Conservation (phyloP, 2,329 filamentous ascomycete genomes). For the Fragosphaeria purpurea region DNA sequence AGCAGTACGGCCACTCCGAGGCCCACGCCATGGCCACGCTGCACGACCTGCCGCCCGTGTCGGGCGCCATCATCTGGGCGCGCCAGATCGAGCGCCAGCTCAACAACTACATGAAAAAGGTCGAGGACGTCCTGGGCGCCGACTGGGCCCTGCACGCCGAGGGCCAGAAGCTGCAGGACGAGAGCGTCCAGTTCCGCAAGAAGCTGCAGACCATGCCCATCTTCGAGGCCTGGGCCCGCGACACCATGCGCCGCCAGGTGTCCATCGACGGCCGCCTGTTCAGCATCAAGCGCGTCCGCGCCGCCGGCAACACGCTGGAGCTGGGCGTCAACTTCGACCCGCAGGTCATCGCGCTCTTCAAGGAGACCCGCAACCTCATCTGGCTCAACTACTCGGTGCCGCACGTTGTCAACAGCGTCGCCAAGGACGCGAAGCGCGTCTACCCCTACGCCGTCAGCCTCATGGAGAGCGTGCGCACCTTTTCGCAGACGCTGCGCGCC, state of each 20-base stretch:
- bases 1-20: slow-evolving; percentile 96
- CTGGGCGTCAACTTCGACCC: slow-evolving; percentile 93
- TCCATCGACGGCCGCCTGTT: slow-evolving; percentile 90
- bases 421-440: slow-evolving; percentile 96
- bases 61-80: slow-evolving; percentile 95
- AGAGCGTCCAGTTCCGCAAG: slow-evolving; percentile 88
- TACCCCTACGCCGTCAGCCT: slow-evolving; percentile 96
- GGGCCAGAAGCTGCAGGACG: slow-evolving; percentile 83
- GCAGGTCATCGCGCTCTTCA: slow-evolving; percentile 95
- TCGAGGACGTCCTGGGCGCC: slow-evolving; percentile 92
- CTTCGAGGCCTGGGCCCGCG: slow-evolving; percentile 89
- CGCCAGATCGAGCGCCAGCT: slow-evolving; percentile 94
- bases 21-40: slow-evolving; percentile 97
- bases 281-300: slow-evolving; percentile 75
- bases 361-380: slow-evolving; percentile 89
- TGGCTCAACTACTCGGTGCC: slow-evolving; percentile 95
- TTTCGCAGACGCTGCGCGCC: slow-evolving; percentile 75
- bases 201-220: slow-evolving; percentile 92
- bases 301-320: slow-evolving; percentile 82
- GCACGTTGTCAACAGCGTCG: slow-evolving; percentile 87
- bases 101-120: slow-evolving; percentile 94
- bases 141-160: slow-evolving; percentile 94
- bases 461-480: slow-evolving; percentile 96
- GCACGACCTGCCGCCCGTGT: slow-evolving; percentile 88
- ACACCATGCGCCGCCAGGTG: slow-evolving; percentile 79